These are phyloP conservation scores for Singerocomus inundabilis DNA, from an alignment of 1,284 basidiomycete species.

Conservation along the genomic window DNA sequence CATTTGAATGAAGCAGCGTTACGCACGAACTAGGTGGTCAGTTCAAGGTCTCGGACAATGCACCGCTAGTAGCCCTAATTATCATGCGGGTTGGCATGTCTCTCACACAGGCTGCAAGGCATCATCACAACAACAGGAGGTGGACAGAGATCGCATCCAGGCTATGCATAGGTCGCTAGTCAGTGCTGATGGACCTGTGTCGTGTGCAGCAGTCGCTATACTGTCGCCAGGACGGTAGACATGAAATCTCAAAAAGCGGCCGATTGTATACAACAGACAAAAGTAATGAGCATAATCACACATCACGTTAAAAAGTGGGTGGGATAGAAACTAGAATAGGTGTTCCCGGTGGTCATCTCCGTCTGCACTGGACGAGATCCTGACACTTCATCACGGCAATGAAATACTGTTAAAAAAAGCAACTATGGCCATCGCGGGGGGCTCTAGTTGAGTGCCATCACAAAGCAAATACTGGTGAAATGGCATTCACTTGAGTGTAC, in stretches of 20 bases:
- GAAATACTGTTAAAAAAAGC: neutral
- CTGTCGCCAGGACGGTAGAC: neutral
- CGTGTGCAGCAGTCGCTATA: neutral
- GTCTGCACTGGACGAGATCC: conserved; percentile 2
- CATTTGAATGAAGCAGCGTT: conserved; percentile 13
- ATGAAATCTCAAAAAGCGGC: neutral
- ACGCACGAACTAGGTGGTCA: neutral
- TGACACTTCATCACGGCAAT: neutral
- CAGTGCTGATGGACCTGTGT: neutral
- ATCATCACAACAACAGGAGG: neutral
- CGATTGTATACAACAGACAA: neutral
- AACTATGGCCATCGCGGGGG: neutral
- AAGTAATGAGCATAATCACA: neutral
- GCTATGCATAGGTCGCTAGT: neutral
- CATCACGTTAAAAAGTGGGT: neutral
- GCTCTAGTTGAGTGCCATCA: neutral
- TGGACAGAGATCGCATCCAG: neutral
- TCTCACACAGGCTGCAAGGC: neutral
- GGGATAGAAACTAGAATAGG: conserved; percentile 4
- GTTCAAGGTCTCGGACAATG: neutral
- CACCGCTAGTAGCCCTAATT: neutral
- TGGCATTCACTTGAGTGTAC: conserved; percentile 12
- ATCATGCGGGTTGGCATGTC: neutral
- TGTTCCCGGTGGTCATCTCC: conserved; percentile 23
- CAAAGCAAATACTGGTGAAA: conserved; percentile 5